Conservation (phyloP, 2,329 filamentous ascomycete species). For the Didymella pinodella region DNA sequence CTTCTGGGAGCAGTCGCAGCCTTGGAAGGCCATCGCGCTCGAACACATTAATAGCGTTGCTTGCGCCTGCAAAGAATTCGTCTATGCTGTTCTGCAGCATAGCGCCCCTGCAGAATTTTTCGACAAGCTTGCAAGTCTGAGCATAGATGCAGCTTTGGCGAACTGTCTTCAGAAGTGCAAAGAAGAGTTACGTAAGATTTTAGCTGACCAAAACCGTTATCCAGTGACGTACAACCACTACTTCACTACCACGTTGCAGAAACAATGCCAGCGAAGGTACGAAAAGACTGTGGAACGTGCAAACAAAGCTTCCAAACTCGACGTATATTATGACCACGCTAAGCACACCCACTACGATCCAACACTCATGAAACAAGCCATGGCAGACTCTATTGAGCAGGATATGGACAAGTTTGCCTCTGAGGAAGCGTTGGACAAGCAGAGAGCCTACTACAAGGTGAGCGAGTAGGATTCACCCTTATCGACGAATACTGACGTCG, state of each 20-base stretch:
- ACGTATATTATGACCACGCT: too few relatives aligned
- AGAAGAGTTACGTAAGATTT: conserved; percentile 55
- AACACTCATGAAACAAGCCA: neutral
- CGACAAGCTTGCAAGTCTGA: neutral
- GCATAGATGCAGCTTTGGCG: neutral
- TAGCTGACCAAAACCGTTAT: conserved; percentile 57
- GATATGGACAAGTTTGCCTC: conserved; percentile 48
- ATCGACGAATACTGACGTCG: too few relatives aligned
- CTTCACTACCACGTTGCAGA: conserved; percentile 41
- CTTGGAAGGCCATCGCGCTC: conserved; percentile 59
- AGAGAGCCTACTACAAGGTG: conserved; percentile 52
- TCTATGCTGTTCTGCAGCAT: neutral
- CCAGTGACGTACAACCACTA: conserved; percentile 62
- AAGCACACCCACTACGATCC: neutral
- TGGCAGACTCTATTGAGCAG: conserved; percentile 21
- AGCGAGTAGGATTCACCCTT: too few relatives aligned
- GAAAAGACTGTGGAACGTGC: conserved; percentile 7
- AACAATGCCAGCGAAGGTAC: conserved; percentile 30
- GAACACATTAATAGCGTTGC: conserved; percentile 40
- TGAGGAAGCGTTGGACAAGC: conserved; percentile 48
- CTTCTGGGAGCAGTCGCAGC: conserved; percentile 65
- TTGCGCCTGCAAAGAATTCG: neutral
- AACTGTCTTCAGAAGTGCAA: conserved; percentile 44
- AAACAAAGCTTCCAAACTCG: neutral
- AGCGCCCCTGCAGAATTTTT: neutral